A percentile compares a stretch with the other conserved stretches of the same genome.
phyloP scores from a whole-genome alignment of 2,329 filamentous ascomycete genomes.

The Didymella arachidicola region DNA sequence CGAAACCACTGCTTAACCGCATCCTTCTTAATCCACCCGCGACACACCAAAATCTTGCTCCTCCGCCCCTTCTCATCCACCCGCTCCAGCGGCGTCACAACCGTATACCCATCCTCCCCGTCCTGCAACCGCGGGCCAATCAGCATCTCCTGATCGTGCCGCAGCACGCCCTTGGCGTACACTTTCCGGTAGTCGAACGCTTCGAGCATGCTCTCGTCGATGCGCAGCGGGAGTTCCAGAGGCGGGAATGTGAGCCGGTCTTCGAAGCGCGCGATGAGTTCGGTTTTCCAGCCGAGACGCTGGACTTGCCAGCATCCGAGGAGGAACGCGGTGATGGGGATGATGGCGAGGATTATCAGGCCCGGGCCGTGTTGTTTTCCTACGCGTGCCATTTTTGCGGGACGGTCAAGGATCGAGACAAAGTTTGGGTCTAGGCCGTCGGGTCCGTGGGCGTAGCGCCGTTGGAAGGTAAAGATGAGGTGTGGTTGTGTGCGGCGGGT shows the following conservation, averaged over 20 bases:
- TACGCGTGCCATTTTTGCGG: conserved; percentile 78
- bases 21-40: conserved; percentile 90
- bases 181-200: conserved; percentile 95
- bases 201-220: conserved; percentile 81
- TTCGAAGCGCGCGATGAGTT: conserved; percentile 88
- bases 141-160: conserved; percentile 95
- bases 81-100: conserved; percentile 88
- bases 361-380: conserved; percentile 80
- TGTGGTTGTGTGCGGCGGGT: conserved; percentile 29
- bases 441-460: conserved; percentile 34
- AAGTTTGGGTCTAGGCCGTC: conserved; percentile 77
- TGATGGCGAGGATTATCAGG: conserved; percentile 81
- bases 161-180: conserved; percentile 73
- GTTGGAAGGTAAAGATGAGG: conserved; percentile 23
- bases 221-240: conserved; percentile 80
- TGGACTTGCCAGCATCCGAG: conserved; percentile 97
- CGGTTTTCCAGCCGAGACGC: conserved; percentile 91
- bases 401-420: conserved; percentile 85
- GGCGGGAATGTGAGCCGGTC: conserved; percentile 87
- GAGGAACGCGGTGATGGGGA: conserved; percentile 87
- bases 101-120: conserved; percentile 87
- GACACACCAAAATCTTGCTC: conserved; percentile 79
- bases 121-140: conserved; percentile 90
- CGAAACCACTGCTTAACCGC: conserved; percentile 70
- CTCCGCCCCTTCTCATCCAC: conserved; percentile 56